Conservation (phyloP, 345 rosid species). For the Populus davidiana region DNA sequence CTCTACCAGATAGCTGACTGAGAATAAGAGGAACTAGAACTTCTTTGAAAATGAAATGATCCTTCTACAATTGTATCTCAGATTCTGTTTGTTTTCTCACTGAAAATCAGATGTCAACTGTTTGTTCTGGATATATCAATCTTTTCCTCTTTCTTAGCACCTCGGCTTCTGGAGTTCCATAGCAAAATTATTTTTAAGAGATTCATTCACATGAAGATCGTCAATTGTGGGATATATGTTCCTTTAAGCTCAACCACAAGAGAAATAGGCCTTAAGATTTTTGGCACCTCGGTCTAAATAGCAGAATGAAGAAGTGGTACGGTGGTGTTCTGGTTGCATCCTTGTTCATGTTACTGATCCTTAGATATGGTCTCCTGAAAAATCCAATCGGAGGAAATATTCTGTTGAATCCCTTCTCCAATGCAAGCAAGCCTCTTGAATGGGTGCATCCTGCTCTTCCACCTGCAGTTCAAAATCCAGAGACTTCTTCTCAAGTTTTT, state of each 20-base stretch:
- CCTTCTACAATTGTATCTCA: constrained; percentile 14
- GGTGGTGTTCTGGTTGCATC: constrained; percentile 69
- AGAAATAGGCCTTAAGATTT: not conserved
- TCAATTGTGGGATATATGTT: constrained; percentile 1
- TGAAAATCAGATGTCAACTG: not conserved
- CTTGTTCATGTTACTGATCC: constrained; percentile 65
- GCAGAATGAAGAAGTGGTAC: constrained; percentile 78
- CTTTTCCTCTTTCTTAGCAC: constrained; percentile 12
- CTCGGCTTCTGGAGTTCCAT: constrained; percentile 6
- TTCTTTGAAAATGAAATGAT: constrained; percentile 14
- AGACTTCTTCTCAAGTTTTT: constrained; percentile 54
- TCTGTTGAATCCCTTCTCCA: constrained; percentile 44
- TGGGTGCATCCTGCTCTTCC: constrained; percentile 59
- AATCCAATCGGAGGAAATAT: constrained; percentile 56
- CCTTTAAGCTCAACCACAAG: constrained; percentile 7
- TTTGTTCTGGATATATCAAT: not conserved
- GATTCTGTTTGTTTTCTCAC: constrained; percentile 1
- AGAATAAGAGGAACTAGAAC: constrained; percentile 14
- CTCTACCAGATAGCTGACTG: constrained; percentile 7
- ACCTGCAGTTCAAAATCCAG: constrained; percentile 52
- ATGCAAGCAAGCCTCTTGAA: constrained; percentile 70
- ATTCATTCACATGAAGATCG: constrained; percentile 11
- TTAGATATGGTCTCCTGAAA: constrained; percentile 65
- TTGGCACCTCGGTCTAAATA: constrained; percentile 1
- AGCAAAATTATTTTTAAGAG: not conserved